Percentiles rank a stretch among this genome's conserved stretches.
Conservation (phyloP, 2,329 filamentous ascomycete species). For the Sphaceloma murrayae region DNA sequence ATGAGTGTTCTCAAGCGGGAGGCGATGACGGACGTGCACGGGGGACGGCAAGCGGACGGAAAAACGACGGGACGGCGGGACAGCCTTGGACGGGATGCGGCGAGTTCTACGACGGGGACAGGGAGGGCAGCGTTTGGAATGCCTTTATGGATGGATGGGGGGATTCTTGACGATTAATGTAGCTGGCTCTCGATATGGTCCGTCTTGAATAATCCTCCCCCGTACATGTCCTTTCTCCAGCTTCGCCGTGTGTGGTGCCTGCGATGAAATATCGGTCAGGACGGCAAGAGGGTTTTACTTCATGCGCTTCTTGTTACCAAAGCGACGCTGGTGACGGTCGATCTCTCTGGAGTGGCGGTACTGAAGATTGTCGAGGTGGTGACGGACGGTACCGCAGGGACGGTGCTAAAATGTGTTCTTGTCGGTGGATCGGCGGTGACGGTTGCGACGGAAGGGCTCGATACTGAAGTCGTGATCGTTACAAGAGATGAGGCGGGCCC, state of each 20-base stretch:
- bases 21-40: too few species aligned
- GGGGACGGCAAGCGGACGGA: neutral
- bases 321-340: constrained; percentile 14
- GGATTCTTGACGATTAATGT: neutral
- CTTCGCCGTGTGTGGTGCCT: too few species aligned
- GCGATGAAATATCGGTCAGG: too few species aligned
- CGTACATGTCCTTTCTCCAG: too few species aligned
- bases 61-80: neutral
- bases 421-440: constrained; percentile 19
- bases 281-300: too few species aligned
- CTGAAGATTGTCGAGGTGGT: constrained; percentile 17
- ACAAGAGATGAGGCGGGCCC: neutral
- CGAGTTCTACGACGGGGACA: constrained; percentile 11
- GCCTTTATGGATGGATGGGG: constrained; percentile 9
- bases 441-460: constrained; percentile 3
- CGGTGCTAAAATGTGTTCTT: constrained; percentile 15
- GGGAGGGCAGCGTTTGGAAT: constrained; percentile 9
- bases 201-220: too few species aligned
- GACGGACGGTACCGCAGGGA: constrained; percentile 12
- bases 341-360: constrained; percentile 3
- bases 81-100: neutral
- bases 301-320: constrained; percentile 11
- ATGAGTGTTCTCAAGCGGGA: too few species aligned
- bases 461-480: neutral
- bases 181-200: neutral